Evolutionary conservation across 345 rosid species (phyloP).

Genomic region (Brassica cretica): DNA sequence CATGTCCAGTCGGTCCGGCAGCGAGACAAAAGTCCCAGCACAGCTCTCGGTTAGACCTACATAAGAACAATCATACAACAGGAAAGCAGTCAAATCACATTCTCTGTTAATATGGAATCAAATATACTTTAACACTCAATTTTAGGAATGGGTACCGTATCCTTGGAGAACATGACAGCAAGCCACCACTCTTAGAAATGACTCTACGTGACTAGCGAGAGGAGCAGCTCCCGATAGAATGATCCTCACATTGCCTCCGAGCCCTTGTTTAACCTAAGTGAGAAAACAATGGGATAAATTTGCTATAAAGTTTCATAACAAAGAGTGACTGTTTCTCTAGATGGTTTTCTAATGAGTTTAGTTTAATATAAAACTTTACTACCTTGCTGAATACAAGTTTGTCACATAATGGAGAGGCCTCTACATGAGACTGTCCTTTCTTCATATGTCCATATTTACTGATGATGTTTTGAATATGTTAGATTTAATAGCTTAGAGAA

Average conservation of each 20-base stretch:
- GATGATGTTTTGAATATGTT: slow-evolving; percentile 33
- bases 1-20: slow-evolving; percentile 73
- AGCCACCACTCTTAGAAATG: slow-evolving; percentile 81
- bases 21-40: slow-evolving; percentile 88
- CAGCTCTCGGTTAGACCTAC: slow-evolving; percentile 96
- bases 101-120: slow-evolving; percentile 9
- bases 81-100: slow-evolving; percentile 11
- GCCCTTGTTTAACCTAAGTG: slow-evolving; percentile 69
- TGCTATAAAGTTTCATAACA: neutral
- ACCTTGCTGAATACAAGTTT: slow-evolving; percentile 91
- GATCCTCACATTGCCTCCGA: slow-evolving; percentile 81
- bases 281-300: slow-evolving; percentile 11
- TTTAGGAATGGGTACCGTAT: slow-evolving; percentile 55
- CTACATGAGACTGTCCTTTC: slow-evolving; percentile 58
- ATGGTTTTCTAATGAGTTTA: neutral
- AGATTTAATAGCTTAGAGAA: slow-evolving; percentile 15
- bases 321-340: neutral
- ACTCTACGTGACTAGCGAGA: slow-evolving; percentile 71
- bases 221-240: slow-evolving; percentile 92
- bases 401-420: slow-evolving; percentile 87
- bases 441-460: slow-evolving; percentile 71
- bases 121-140: neutral
- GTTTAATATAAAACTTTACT: neutral
- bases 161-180: slow-evolving; percentile 92
- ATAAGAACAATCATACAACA: slow-evolving; percentile 8